phyloP scores from a whole-genome alignment of 257 asterid genomes.

The Marsdenia floribunda region DNA sequence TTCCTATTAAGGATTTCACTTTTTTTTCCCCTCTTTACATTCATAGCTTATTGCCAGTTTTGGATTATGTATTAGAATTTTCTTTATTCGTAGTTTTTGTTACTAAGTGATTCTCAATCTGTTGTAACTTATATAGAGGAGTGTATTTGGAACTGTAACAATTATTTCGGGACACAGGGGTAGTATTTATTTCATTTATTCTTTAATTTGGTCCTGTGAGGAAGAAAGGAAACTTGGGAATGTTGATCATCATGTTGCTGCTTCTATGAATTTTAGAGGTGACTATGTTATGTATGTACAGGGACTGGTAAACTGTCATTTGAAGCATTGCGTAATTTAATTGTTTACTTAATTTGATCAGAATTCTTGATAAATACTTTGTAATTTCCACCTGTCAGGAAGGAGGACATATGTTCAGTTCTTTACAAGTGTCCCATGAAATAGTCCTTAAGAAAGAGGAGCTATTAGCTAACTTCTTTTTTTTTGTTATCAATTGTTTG shows the following conservation, averaged over 20 bases:
- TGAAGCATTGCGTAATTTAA: not conserved
- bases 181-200: too few relatives aligned
- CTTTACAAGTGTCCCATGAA: not conserved
- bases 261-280: not conserved
- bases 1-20: too few relatives aligned
- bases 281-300: not conserved
- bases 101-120: not conserved
- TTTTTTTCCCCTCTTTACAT: not conserved
- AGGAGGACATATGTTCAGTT: not conserved
- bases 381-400: not conserved
- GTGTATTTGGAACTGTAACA: too few relatives aligned
- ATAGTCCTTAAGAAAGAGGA: not conserved
- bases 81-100: not conserved
- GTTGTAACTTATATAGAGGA: not conserved
- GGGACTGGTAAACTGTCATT: not conserved
- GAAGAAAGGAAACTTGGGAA: not conserved
- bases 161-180: not conserved
- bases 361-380: not conserved
- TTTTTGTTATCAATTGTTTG: constrained; percentile 5
- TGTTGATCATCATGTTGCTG: not conserved
- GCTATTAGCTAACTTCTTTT: not conserved
- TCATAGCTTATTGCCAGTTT: not conserved
- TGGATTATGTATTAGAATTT: not conserved
- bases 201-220: not conserved
- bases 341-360: not conserved